Conservation (phyloP, 2,329 filamentous ascomycete species). For the Blastomyces percursus region DNA sequence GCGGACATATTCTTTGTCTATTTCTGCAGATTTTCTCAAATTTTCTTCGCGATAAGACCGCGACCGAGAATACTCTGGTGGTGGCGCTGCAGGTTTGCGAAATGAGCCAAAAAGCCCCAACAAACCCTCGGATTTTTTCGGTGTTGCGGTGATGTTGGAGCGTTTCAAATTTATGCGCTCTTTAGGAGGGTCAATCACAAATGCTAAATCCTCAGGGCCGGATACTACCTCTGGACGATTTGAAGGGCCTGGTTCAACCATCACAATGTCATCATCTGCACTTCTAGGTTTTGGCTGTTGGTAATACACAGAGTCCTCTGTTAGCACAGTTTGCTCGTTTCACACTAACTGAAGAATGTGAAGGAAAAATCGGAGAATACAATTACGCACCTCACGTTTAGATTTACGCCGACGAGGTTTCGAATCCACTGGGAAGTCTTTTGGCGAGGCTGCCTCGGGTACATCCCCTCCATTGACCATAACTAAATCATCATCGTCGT, state of each 20-base stretch:
- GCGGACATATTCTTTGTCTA: slow-evolving; percentile 27
- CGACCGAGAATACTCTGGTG: slow-evolving; percentile 28
- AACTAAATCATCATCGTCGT: slow-evolving; percentile 54
- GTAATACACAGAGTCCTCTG: slow-evolving; percentile 3
- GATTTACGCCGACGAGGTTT: slow-evolving; percentile 23
- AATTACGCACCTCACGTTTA: slow-evolving; percentile 27
- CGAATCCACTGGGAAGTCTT: slow-evolving; percentile 25
- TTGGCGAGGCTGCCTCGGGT: slow-evolving; percentile 27
- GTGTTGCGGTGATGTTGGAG: slow-evolving; percentile 45
- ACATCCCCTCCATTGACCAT: slow-evolving; percentile 42
- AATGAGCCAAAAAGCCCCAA: slow-evolving; percentile 51
- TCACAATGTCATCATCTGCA: slow-evolving; percentile 42
- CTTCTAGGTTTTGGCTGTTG: slow-evolving; percentile 25
- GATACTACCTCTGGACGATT: slow-evolving; percentile 37
- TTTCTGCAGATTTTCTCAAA: slow-evolving; percentile 23
- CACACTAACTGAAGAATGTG: neutral
- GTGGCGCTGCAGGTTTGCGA: slow-evolving; percentile 22
- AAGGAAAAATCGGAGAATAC: neutral
- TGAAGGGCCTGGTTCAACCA: slow-evolving; percentile 41
- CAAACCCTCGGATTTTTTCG: slow-evolving; percentile 49
- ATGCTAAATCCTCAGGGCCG: slow-evolving; percentile 42
- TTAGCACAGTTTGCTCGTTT: slow-evolving; percentile 10
- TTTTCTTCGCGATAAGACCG: slow-evolving; percentile 30
- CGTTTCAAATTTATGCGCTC: slow-evolving; percentile 48
- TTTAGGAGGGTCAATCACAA: slow-evolving; percentile 39